Conservation (phyloP, 331 rosid genomes). For the Telfairia occidentalis region DNA sequence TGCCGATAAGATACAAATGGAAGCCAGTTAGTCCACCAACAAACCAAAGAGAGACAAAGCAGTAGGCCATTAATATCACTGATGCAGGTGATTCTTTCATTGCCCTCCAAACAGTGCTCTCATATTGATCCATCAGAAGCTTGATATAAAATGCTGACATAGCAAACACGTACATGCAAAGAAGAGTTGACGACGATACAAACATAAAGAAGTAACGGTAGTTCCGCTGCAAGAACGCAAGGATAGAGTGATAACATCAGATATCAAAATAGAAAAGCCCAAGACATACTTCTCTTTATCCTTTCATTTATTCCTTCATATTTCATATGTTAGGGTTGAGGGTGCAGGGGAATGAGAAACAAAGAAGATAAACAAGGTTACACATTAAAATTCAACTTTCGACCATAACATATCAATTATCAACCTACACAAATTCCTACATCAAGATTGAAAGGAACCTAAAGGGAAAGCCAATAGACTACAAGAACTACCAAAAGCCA, state of each 20-base stretch:
- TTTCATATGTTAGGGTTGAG: neutral
- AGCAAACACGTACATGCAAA: conserved; percentile 72
- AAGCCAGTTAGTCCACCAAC: conserved; percentile 93
- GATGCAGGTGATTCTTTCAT: conserved; percentile 85
- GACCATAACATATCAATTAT: neutral
- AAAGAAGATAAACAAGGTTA: neutral
- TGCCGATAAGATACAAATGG: conserved; percentile 77
- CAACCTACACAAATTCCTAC: neutral
- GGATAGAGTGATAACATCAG: neutral
- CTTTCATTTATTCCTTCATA: neutral
- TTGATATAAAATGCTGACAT: conserved; percentile 75
- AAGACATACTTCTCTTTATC: neutral
- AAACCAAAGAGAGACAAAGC: conserved; percentile 82
- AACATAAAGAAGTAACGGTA: conserved; percentile 85
- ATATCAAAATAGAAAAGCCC: neutral
- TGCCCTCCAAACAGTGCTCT: conserved; percentile 81
- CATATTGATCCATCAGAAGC: conserved; percentile 50
- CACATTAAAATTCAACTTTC: neutral
- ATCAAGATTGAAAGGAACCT: neutral
- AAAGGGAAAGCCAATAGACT: neutral
- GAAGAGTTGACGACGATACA: conserved; percentile 72
- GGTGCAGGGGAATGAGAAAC: neutral
- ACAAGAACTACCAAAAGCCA: neutral
- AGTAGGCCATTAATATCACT: conserved; percentile 72
- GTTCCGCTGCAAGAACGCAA: conserved; percentile 62